phyloP scores from a whole-genome alignment of 495 filamentous ascomycete species.

The Hypomontagnella submonticulosa region DNA sequence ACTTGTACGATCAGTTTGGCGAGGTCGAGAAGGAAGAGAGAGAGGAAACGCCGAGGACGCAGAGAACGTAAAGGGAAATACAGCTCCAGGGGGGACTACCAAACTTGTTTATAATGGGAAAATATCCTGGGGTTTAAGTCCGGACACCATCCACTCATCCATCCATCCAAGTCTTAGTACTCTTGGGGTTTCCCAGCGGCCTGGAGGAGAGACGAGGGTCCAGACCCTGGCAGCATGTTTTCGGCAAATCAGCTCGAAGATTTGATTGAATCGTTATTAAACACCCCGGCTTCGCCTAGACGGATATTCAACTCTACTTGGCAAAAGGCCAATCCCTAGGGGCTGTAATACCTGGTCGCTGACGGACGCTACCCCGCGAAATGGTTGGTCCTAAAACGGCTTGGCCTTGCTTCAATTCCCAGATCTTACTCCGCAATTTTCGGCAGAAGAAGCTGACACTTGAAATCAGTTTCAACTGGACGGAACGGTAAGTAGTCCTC shows the following conservation, averaged over 20 bases:
- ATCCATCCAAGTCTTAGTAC: slow-evolving; percentile 12
- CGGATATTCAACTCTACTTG: slow-evolving; percentile 43
- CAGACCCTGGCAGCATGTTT: slow-evolving; percentile 30
- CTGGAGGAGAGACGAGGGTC: slow-evolving; percentile 32
- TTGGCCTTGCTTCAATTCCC: slow-evolving; percentile 19
- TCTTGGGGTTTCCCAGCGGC: slow-evolving; percentile 16
- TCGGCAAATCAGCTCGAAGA: slow-evolving; percentile 41
- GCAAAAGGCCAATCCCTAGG: slow-evolving; percentile 32
- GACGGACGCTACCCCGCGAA: slow-evolving; percentile 40
- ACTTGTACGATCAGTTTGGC: slow-evolving; percentile 9
- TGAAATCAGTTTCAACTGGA: slow-evolving; percentile 21
- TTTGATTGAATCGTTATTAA: slow-evolving; percentile 45
- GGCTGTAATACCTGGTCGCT: slow-evolving; percentile 15
- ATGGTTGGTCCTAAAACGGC: slow-evolving; percentile 26
- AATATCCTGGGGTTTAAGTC: slow-evolving; percentile 4
- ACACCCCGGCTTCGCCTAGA: slow-evolving; percentile 39
- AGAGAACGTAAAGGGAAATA: slow-evolving; percentile 19
- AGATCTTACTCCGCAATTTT: slow-evolving; percentile 45
- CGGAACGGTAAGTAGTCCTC: slow-evolving; percentile 12
- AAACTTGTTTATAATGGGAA: slow-evolving; percentile 26
- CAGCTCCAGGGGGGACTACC: slow-evolving; percentile 6
- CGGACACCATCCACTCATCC: slow-evolving; percentile 2
- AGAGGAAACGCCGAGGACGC: slow-evolving; percentile 21
- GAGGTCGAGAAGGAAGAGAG: slow-evolving; percentile 13
- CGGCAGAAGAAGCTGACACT: slow-evolving; percentile 22